These are phyloP conservation scores for Hortiboletus flavorubellus DNA, from an alignment of 768 basidiomycete species.

Conservation along the genomic window DNA sequence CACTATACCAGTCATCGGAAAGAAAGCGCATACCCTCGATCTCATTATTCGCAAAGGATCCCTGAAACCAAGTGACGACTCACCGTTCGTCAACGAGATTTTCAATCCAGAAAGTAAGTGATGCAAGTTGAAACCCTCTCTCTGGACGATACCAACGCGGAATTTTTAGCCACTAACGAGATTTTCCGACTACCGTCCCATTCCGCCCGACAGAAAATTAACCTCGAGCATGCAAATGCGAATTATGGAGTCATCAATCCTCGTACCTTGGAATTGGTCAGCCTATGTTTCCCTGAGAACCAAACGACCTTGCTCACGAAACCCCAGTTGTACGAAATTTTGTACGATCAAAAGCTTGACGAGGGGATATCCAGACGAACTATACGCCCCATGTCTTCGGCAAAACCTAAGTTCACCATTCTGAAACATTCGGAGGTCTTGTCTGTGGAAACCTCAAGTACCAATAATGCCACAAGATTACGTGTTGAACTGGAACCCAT, in stretches of 20 bases:
- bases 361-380: conserved; percentile 39
- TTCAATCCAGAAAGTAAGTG: conserved; percentile 47
- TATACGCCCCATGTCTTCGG: conserved; percentile 3
- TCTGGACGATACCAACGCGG: not conserved
- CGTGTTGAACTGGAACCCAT: conserved; percentile 1
- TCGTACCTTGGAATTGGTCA: conserved; percentile 40
- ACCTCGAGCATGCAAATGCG: conserved; percentile 45
- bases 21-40: conserved; percentile 39
- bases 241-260: conserved; percentile 56
- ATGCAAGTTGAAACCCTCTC: not conserved
- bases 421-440: conserved; percentile 36
- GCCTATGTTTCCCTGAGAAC: not conserved
- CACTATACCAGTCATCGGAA: conserved; percentile 24
- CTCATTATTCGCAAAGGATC: conserved; percentile 51
- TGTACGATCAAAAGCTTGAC: conserved; percentile 50
- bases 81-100: conserved; percentile 52
- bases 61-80: conserved; percentile 50
- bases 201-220: conserved; percentile 32
- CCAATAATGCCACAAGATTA: not conserved
- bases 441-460: conserved; percentile 24
- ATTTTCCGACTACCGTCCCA: conserved; percentile 39
- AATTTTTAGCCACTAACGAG: conserved; percentile 37
- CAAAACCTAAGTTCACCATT: conserved; percentile 35
- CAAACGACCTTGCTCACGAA: not conserved
- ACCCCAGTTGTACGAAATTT: conserved; percentile 44